Percentiles rank a stretch among this genome's conserved stretches.
These are phyloP conservation scores for Leptographium procerum DNA, from an alignment of 2,329 filamentous ascomycete genomes.

Conservation along the genomic window DNA sequence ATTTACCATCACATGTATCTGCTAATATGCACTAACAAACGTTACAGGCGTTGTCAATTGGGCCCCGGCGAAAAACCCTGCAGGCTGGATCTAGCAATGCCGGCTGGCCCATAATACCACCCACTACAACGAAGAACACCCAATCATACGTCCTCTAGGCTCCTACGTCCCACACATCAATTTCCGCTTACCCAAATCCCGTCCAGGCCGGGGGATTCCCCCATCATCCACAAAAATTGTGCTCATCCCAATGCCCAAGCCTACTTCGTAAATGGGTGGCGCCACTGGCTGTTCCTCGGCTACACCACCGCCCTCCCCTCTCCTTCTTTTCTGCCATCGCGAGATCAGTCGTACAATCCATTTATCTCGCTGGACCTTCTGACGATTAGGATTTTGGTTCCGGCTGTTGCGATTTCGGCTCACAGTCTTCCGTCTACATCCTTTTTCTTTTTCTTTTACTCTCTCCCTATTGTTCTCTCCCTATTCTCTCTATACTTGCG, in stretches of 20 bases:
- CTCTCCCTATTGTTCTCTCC: neutral
- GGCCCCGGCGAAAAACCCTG: neutral
- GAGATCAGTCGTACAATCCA: neutral
- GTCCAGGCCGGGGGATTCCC: neutral
- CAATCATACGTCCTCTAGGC: neutral
- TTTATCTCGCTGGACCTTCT: neutral
- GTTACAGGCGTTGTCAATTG: neutral
- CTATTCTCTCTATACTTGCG: neutral
- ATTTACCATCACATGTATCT: neutral
- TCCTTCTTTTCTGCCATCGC: neutral
- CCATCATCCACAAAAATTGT: neutral
- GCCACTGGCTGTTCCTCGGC: neutral
- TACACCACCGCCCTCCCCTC: neutral
- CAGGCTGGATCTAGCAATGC: neutral
- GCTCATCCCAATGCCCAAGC: neutral
- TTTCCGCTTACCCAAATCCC: constrained; percentile 1
- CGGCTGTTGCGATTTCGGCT: neutral
- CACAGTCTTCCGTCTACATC: neutral
- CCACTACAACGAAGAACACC: neutral
- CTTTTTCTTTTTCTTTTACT: neutral
- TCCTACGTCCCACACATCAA: constrained; percentile 3
- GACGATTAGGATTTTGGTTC: neutral
- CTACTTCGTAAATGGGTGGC: neutral
- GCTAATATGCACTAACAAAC: neutral
- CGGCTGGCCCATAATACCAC: neutral